Percentiles rank a stretch among this genome's conserved stretches.
These are phyloP conservation scores for Coemansia sp. DNA, from an alignment of 192 early-diverging fungal genomes.

Conservation along the genomic window DNA sequence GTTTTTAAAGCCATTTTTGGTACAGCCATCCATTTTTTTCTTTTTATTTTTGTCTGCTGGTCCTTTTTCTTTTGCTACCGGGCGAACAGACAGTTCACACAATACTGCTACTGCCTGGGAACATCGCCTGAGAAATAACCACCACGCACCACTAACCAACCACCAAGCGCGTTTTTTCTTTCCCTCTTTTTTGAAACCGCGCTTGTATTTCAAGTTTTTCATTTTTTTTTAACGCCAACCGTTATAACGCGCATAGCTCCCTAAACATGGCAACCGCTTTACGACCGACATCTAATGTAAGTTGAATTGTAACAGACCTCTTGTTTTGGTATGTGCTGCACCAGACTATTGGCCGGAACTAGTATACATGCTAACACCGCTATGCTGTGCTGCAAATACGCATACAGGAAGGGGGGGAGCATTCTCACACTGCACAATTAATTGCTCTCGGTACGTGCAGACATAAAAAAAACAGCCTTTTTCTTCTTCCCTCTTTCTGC, in stretches of 20 bases:
- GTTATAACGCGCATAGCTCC: constrained; percentile 12
- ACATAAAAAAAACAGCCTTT: neutral
- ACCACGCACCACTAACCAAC: neutral
- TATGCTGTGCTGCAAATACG: constrained; percentile 1
- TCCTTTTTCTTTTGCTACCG: neutral
- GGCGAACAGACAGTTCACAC: constrained; percentile 8
- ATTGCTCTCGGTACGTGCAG: constrained; percentile 2
- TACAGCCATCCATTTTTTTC: constrained; percentile 9
- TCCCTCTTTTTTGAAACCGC: constrained; percentile 14
- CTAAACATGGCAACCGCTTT: constrained; percentile 29
- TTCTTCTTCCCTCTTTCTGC: neutral
- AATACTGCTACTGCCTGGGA: constrained; percentile 29
- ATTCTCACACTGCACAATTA: constrained; percentile 15
- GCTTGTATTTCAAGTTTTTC: constrained; percentile 7
- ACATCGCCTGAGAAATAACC: constrained; percentile 8
- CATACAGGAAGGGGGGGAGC: neutral
- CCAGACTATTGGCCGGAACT: too few species aligned
- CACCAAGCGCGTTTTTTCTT: constrained; percentile 5
- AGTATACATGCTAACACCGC: neutral
- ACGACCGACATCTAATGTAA: constrained; percentile 38
- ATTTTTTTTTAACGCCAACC: constrained; percentile 5
- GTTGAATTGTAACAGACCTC: constrained; percentile 7
- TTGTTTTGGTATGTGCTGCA: neutral
- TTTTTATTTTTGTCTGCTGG: neutral
- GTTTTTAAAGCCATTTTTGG: constrained; percentile 2